Conservation (phyloP, 495 filamentous ascomycete genomes). For the Paragyromitra xinjiangensis region DNA sequence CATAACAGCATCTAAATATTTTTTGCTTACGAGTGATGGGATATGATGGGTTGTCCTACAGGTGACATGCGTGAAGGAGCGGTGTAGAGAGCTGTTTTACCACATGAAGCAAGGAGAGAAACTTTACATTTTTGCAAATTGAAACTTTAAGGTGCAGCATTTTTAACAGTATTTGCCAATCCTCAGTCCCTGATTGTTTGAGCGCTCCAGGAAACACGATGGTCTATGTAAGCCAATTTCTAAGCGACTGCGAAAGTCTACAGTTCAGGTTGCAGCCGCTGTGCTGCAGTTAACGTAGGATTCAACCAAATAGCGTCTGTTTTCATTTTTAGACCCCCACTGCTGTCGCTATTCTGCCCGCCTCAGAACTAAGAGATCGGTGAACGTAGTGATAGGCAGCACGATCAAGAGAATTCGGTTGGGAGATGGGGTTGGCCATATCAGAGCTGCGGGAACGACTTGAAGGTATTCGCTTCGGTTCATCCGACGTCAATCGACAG, state of each 20-base stretch:
- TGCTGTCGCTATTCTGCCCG: neutral
- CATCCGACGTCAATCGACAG: neutral
- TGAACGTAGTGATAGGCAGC: neutral
- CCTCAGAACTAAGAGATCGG: neutral
- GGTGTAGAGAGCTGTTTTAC: neutral
- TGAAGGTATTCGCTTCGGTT: neutral
- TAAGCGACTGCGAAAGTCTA: neutral
- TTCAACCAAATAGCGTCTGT: neutral
- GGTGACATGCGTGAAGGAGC: neutral
- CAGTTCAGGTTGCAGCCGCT: neutral
- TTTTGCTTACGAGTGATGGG: constrained; percentile 2
- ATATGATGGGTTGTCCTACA: constrained; percentile 4
- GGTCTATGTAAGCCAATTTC: neutral
- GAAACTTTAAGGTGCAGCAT: neutral
- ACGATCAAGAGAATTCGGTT: neutral
- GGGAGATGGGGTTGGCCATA: neutral
- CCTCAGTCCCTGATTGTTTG: neutral
- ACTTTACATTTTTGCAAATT: neutral
- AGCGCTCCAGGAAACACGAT: neutral
- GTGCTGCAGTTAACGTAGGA: neutral
- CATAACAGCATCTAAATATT: neutral
- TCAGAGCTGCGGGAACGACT: neutral
- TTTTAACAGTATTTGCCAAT: neutral
- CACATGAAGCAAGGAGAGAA: neutral
- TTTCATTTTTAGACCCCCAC: neutral